Evolutionary conservation across 352 stramenopile species (phyloP).

Genomic region (Phytophthora foliorum): DNA sequence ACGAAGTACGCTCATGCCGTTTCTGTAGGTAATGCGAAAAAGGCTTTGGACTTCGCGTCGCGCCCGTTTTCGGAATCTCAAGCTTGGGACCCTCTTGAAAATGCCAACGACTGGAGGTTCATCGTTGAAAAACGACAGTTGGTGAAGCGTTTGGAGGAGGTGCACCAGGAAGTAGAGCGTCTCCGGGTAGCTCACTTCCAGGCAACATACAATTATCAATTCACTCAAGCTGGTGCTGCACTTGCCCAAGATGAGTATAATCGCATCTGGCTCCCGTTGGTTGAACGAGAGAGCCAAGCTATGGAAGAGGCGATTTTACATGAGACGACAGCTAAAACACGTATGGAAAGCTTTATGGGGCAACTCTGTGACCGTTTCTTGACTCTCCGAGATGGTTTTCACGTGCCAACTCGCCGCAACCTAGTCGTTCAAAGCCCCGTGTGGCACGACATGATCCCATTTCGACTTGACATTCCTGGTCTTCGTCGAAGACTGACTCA

Average conservation of each 20-base stretch:
- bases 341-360: constrained; percentile 43
- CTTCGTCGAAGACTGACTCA: constrained; percentile 51
- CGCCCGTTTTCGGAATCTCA: constrained; percentile 67
- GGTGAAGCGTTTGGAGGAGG: constrained; percentile 47
- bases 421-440: constrained; percentile 51
- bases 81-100: constrained; percentile 84
- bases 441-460: constrained; percentile 35
- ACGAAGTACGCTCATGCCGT: constrained; percentile 30
- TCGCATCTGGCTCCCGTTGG: constrained; percentile 33
- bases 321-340: constrained; percentile 37
- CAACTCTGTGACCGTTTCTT: constrained; percentile 52
- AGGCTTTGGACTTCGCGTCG: constrained; percentile 64
- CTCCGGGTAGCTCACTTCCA: constrained; percentile 71
- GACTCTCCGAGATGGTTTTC: constrained; percentile 54
- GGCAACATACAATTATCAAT: constrained; percentile 68
- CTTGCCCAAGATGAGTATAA: constrained; percentile 52
- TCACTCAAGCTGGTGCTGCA: constrained; percentile 37
- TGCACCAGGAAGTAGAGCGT: constrained; percentile 47
- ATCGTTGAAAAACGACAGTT: constrained; percentile 73
- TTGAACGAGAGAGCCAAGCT: constrained; percentile 23
- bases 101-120: constrained; percentile 80
- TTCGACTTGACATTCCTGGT: constrained; percentile 58
- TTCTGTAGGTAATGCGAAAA: constrained; percentile 48
- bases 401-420: constrained; percentile 57
- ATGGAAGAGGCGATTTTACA: constrained; percentile 42